phyloP scores from a whole-genome alignment of 176 grass and related monocot species.

The Avena atlantica region DNA sequence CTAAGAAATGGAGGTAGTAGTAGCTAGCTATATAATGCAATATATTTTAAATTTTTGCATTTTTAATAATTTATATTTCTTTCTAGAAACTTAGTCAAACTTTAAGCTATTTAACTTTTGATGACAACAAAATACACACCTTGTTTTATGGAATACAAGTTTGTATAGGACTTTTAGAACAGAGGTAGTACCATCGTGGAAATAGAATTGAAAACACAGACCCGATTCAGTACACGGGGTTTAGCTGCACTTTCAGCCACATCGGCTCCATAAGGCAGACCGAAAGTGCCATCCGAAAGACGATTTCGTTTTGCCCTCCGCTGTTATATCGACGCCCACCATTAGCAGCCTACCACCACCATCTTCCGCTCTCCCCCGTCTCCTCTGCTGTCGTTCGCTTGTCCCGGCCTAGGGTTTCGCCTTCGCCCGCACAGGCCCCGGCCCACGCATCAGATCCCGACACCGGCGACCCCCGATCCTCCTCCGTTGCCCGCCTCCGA shows the following conservation, averaged over 20 bases:
- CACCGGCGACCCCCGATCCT: conserved; percentile 43
- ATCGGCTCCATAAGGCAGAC: conserved; percentile 25
- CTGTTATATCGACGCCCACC: conserved; percentile 60
- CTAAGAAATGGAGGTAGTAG: too few species aligned
- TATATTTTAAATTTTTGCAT: too few species aligned
- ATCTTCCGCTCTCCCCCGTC: conserved; percentile 36
- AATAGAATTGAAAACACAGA: background rate
- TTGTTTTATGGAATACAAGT: too few species aligned
- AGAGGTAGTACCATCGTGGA: too few species aligned
- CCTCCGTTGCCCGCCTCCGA: conserved; percentile 17
- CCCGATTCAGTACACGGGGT: background rate
- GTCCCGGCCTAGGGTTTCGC: conserved; percentile 53
- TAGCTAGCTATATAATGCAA: too few species aligned
- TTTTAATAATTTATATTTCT: too few species aligned
- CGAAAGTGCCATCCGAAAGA: conserved; percentile 50
- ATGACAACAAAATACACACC: too few species aligned
- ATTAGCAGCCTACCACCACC: conserved; percentile 40
- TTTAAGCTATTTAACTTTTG: too few species aligned
- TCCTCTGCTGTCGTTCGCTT: conserved; percentile 28
- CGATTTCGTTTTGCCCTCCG: conserved; percentile 60
- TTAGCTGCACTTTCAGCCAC: conserved; percentile 12
- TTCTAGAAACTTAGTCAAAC: too few species aligned
- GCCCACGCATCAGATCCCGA: conserved; percentile 46
- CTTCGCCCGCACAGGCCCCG: background rate
- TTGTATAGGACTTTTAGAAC: too few species aligned